Evolutionary conservation across 345 rosid genomes (phyloP).

Genomic region (Raphanus sativus): DNA sequence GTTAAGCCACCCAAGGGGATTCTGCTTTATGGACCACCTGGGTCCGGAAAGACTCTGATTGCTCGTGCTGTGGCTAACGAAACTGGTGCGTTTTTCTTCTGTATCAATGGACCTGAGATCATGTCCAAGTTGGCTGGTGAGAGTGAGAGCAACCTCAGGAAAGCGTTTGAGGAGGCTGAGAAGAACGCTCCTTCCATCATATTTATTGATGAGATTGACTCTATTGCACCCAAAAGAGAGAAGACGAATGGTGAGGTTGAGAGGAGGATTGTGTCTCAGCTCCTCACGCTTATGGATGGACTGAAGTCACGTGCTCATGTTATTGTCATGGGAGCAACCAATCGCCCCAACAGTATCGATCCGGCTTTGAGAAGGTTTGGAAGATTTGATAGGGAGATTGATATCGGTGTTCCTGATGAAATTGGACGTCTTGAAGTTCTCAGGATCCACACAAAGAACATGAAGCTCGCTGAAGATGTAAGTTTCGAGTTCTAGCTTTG

Average conservation of each 20-base stretch:
- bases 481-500: background rate
- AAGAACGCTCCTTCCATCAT: slow-evolving; percentile 96
- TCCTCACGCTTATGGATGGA: slow-evolving; percentile 94
- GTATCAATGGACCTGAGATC: slow-evolving; percentile 94
- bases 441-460: slow-evolving; percentile 95
- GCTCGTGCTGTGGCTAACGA: slow-evolving; percentile 98
- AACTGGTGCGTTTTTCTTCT: slow-evolving; percentile 97
- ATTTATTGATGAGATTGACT: slow-evolving; percentile 90
- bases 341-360: slow-evolving; percentile 96
- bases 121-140: slow-evolving; percentile 98
- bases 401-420: slow-evolving; percentile 96
- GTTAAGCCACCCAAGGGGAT: slow-evolving; percentile 99
- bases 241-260: slow-evolving; percentile 97
- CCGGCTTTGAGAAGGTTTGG: slow-evolving; percentile 96
- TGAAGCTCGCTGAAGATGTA: slow-evolving; percentile 95
- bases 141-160: slow-evolving; percentile 98
- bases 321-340: slow-evolving; percentile 96
- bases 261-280: slow-evolving; percentile 97
- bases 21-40: slow-evolving; percentile 85
- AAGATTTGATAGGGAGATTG: slow-evolving; percentile 93
- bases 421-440: slow-evolving; percentile 98
- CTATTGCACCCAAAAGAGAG: slow-evolving; percentile 96
- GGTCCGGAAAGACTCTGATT: slow-evolving; percentile 88
- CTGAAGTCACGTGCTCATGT: slow-evolving; percentile 91
- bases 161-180: slow-evolving; percentile 98